Percentiles rank a stretch among this genome's conserved stretches.
Evolutionary conservation across 148 eudicot species (phyloP).

Genomic region (Nepenthes gracilis): DNA sequence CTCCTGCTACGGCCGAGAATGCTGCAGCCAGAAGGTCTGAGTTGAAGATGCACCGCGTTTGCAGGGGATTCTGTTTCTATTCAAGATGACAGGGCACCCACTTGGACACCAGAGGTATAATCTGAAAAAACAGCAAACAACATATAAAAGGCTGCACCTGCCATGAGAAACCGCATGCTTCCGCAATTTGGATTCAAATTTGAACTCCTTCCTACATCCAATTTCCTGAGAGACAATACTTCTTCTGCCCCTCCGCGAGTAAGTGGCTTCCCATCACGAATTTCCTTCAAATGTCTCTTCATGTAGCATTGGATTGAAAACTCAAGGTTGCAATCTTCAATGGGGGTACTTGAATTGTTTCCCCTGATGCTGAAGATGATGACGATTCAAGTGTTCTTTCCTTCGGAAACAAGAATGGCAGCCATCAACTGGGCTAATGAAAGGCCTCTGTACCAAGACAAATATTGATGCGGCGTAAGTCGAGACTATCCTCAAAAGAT

Average conservation of each 20-base stretch:
- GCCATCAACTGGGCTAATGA: conserved; percentile 61
- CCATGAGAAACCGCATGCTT: conserved; percentile 79
- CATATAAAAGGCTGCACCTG: conserved; percentile 6
- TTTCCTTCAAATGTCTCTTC: too few species aligned
- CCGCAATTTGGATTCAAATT: background rate
- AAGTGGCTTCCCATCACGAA: too few species aligned
- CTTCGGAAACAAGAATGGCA: conserved; percentile 68
- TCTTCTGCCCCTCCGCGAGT: too few species aligned
- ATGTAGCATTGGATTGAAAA: too few species aligned
- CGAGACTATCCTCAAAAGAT: too few species aligned
- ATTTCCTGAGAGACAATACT: too few species aligned
- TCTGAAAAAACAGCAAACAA: too few species aligned
- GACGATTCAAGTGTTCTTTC: conserved; percentile 84
- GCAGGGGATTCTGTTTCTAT: conserved; percentile 77
- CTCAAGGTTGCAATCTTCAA: conserved; percentile 7
- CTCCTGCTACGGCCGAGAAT: conserved; percentile 73
- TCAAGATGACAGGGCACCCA: background rate
- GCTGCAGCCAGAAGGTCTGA: conserved; percentile 47
- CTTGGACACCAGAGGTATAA: too few species aligned
- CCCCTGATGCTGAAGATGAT: conserved; percentile 64
- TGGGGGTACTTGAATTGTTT: conserved; percentile 60
- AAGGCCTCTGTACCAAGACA: conserved; percentile 55
- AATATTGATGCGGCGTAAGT: too few species aligned
- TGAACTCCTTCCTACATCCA: too few species aligned
- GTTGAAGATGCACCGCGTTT: conserved; percentile 66